These are phyloP conservation scores for Pyrus hybrid DNA, from an alignment of 331 rosid genomes.

Conservation along the genomic window DNA sequence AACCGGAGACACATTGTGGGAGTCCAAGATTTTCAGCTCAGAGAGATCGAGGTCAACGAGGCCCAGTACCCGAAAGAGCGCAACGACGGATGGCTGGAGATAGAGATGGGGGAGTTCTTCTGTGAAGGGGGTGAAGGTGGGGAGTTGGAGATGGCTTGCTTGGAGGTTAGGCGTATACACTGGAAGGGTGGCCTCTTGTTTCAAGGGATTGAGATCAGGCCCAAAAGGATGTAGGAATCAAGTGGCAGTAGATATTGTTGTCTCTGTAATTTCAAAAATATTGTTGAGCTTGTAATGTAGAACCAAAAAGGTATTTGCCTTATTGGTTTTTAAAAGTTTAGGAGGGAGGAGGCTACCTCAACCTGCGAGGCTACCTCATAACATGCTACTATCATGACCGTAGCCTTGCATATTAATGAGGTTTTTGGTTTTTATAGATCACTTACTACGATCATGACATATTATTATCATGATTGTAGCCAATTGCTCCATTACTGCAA, in stretches of 20 bases:
- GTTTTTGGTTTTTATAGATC: too few relatives aligned
- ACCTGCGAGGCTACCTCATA: too few relatives aligned
- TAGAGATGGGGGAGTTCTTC: slow-evolving; percentile 52
- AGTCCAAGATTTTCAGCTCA: not conserved
- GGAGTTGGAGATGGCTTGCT: slow-evolving; percentile 35
- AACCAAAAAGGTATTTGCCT: not conserved
- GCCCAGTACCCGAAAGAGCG: slow-evolving; percentile 21
- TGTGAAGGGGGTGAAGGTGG: slow-evolving; percentile 30
- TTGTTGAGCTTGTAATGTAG: not conserved
- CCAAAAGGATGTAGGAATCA: slow-evolving; percentile 12
- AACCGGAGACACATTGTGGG: not conserved
- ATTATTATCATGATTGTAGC: too few relatives aligned
- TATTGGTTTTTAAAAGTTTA: too few relatives aligned
- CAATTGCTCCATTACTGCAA: too few relatives aligned
- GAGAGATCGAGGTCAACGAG: not conserved
- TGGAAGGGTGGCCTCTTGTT: slow-evolving; percentile 56
- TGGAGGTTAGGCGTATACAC: slow-evolving; percentile 19
- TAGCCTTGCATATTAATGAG: too few relatives aligned
- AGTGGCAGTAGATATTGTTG: not conserved
- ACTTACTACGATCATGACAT: too few relatives aligned
- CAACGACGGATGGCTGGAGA: slow-evolving; percentile 56
- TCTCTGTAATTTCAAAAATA: too few relatives aligned
- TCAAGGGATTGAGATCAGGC: slow-evolving; percentile 63
- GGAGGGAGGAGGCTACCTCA: too few relatives aligned
- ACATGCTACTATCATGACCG: too few relatives aligned